Percentiles rank a stretch among this genome's conserved stretches.
phyloP scores from a whole-genome alignment of 345 rosid species.

The Acer yangbiense region DNA sequence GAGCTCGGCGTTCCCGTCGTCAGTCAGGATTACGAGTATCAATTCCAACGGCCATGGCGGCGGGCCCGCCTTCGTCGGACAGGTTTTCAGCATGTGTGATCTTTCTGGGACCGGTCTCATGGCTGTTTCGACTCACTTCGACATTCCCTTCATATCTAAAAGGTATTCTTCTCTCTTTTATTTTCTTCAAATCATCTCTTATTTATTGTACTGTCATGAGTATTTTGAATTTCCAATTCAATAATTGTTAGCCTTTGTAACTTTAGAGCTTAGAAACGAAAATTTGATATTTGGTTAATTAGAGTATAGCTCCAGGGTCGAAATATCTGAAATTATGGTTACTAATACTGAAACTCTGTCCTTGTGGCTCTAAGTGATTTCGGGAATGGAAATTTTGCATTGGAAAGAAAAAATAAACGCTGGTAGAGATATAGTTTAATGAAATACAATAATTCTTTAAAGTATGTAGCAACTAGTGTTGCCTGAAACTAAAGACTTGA shows the following conservation, averaged over 20 bases:
- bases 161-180: slow-evolving; percentile 41
- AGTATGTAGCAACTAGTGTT: not conserved
- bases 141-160: slow-evolving; percentile 82
- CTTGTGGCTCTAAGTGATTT: not conserved
- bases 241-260: not conserved
- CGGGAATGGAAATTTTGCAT: no score
- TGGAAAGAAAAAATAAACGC: not conserved
- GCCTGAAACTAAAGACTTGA: not conserved
- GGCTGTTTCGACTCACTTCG: slow-evolving; percentile 95
- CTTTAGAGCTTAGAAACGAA: not conserved
- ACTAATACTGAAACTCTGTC: no score
- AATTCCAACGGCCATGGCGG: slow-evolving; percentile 65
- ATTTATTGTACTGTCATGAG: not conserved
- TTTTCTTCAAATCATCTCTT: not conserved
- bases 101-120: slow-evolving; percentile 95
- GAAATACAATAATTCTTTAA: no score
- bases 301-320: no score
- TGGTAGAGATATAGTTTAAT: not conserved
- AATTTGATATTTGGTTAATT: not conserved
- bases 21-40: slow-evolving; percentile 74
- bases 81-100: slow-evolving; percentile 97
- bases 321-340: no score
- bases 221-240: not conserved
- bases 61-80: slow-evolving; percentile 97
- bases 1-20: slow-evolving; percentile 65